A percentile compares a stretch with the other conserved stretches of the same genome.
Conservation (phyloP, 2,329 filamentous ascomycete species). For the Botrytis squamosa region DNA sequence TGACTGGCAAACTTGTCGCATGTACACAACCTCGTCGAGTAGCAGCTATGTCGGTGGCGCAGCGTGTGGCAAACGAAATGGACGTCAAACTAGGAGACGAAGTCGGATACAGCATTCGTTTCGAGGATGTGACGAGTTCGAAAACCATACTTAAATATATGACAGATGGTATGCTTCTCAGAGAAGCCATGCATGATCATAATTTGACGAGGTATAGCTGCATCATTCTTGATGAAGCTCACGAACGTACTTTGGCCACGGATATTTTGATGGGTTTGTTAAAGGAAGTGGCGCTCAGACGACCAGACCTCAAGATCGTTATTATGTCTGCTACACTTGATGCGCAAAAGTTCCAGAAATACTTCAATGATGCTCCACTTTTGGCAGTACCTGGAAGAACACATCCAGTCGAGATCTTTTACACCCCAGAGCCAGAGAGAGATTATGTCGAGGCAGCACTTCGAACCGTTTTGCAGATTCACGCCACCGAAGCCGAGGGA, state of each 20-base stretch:
- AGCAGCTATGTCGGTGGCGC: slow-evolving; percentile 96
- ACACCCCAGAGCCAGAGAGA: slow-evolving; percentile 91
- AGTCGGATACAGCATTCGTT: slow-evolving; percentile 98
- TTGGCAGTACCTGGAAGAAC: slow-evolving; percentile 94
- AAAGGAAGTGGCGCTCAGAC: slow-evolving; percentile 80
- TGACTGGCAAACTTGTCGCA: slow-evolving; percentile 83
- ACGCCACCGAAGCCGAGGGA: slow-evolving; percentile 86
- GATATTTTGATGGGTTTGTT: slow-evolving; percentile 96
- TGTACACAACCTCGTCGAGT: slow-evolving; percentile 98
- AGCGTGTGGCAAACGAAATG: slow-evolving; percentile 96
- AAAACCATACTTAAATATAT: slow-evolving; percentile 98
- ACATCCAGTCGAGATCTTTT: slow-evolving; percentile 96
- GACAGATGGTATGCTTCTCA: slow-evolving; percentile 97
- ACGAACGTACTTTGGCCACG: slow-evolving; percentile 94
- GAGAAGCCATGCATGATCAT: slow-evolving; percentile 96
- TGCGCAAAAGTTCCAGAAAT: slow-evolving; percentile 95
- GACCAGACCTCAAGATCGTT: slow-evolving; percentile 93
- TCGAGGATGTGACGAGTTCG: slow-evolving; percentile 87
- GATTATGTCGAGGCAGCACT: slow-evolving; percentile 97
- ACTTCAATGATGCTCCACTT: slow-evolving; percentile 92
- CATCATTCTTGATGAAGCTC: slow-evolving; percentile 97
- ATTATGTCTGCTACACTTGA: slow-evolving; percentile 99
- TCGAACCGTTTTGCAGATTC: slow-evolving; percentile 93
- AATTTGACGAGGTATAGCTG: slow-evolving; percentile 90
- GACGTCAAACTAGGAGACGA: slow-evolving; percentile 90